A percentile compares a stretch with the other conserved stretches of the same genome.
These are phyloP conservation scores for Inonotus hispidus DNA, from an alignment of 1,284 basidiomycete species.

Conservation along the genomic window DNA sequence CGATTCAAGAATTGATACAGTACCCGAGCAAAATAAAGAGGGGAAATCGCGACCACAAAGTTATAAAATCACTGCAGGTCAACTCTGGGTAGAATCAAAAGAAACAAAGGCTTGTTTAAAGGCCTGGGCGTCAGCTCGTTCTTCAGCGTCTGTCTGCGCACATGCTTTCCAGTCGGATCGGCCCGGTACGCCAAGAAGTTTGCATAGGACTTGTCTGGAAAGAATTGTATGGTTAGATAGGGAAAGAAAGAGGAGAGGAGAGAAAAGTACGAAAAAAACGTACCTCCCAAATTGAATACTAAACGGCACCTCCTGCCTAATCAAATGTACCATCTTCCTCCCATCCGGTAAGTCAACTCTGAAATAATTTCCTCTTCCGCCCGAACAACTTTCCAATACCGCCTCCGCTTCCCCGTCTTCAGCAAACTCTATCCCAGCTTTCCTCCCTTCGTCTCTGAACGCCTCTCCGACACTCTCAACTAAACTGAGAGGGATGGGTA, in stretches of 20 bases:
- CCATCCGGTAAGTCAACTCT: slow-evolving; percentile 86
- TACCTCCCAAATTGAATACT: slow-evolving; percentile 91
- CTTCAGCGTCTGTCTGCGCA: slow-evolving; percentile 72
- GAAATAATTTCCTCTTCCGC: slow-evolving; percentile 73
- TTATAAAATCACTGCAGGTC: too few relatives aligned
- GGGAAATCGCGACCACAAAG: too few relatives aligned
- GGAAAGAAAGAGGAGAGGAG: slow-evolving; percentile 7
- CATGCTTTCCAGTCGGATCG: slow-evolving; percentile 91
- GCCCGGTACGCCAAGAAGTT: slow-evolving; percentile 66
- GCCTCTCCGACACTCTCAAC: slow-evolving; percentile 59
- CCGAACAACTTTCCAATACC: slow-evolving; percentile 50
- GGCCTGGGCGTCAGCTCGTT: slow-evolving; percentile 70
- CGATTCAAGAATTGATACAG: too few relatives aligned
- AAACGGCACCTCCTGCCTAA: slow-evolving; percentile 74
- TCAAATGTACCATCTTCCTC: slow-evolving; percentile 77
- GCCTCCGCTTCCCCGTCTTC: slow-evolving; percentile 59
- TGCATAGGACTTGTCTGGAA: slow-evolving; percentile 70
- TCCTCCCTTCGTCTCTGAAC: slow-evolving; percentile 64
- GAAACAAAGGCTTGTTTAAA: slow-evolving; percentile 79
- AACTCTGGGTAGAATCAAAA: slow-evolving; percentile 45
- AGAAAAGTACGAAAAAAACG: slow-evolving; percentile 26
- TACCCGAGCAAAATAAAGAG: too few relatives aligned
- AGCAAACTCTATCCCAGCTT: slow-evolving; percentile 60
- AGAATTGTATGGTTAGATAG: slow-evolving; percentile 10
- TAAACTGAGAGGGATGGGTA: slow-evolving; percentile 70